These are phyloP conservation scores for Leccinum variicolor DNA, from an alignment of 768 basidiomycete species.

Conservation along the genomic window DNA sequence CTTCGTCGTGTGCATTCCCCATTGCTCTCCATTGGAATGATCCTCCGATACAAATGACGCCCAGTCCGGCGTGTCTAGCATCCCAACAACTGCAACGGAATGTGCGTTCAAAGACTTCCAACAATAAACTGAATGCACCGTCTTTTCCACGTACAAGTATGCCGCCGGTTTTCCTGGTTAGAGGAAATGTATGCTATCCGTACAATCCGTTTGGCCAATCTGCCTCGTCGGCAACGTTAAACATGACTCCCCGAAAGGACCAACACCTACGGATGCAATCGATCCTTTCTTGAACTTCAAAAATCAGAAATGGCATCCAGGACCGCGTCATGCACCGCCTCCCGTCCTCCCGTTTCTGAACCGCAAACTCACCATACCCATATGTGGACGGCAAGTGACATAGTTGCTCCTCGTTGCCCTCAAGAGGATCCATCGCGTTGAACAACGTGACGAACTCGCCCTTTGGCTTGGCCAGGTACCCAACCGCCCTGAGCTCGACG, in stretches of 20 bases:
- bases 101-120: neutral
- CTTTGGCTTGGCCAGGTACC: slow-evolving; percentile 65
- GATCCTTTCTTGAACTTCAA: slow-evolving; percentile 42
- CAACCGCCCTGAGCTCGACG: slow-evolving; percentile 68
- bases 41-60: slow-evolving; percentile 73
- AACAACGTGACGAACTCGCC: slow-evolving; percentile 72
- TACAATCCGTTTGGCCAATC: slow-evolving; percentile 37
- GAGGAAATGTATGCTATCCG: slow-evolving; percentile 54
- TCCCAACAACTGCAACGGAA: slow-evolving; percentile 53
- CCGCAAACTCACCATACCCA: slow-evolving; percentile 58
- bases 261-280: slow-evolving; percentile 37
- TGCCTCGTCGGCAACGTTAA: neutral
- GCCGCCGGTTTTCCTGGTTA: slow-evolving; percentile 66
- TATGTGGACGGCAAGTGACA: slow-evolving; percentile 54
- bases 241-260: neutral
- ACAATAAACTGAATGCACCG: slow-evolving; percentile 42
- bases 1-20: slow-evolving; percentile 72
- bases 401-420: slow-evolving; percentile 41
- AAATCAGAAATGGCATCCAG: slow-evolving; percentile 51
- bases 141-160: slow-evolving; percentile 65
- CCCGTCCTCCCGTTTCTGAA: slow-evolving; percentile 43
- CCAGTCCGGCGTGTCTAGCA: slow-evolving; percentile 67
- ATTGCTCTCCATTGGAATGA: slow-evolving; percentile 63
- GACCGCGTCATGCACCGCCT: slow-evolving; percentile 58
- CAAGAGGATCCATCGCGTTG: slow-evolving; percentile 58